Percentiles rank a stretch among this genome's conserved stretches.
phyloP scores from a whole-genome alignment of 768 basidiomycete genomes.

The Trametes elegans region DNA sequence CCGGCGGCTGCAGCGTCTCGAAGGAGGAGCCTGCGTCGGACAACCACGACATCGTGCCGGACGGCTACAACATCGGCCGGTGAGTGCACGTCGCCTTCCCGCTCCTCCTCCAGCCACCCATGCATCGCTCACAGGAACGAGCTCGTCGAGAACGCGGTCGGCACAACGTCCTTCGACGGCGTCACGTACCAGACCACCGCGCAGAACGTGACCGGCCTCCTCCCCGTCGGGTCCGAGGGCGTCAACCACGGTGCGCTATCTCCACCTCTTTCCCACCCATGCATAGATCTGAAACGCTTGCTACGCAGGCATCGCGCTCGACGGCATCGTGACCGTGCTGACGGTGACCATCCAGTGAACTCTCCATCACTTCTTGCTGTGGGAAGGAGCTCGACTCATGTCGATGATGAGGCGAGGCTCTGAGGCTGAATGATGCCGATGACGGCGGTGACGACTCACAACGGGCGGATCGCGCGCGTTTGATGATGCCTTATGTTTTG shows the following conservation, averaged over 20 bases:
- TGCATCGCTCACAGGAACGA: slow-evolving; percentile 30
- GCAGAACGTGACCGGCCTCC: slow-evolving; percentile 50
- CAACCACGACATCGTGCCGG: slow-evolving; percentile 40
- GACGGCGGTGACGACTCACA: too few relatives aligned
- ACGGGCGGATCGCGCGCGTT: too few relatives aligned
- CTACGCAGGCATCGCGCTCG: slow-evolving; percentile 60
- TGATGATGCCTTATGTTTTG: too few relatives aligned
- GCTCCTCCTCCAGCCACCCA: not conserved
- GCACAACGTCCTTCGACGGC: slow-evolving; percentile 39
- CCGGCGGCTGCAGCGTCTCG: slow-evolving; percentile 45
- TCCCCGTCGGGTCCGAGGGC: slow-evolving; percentile 48
- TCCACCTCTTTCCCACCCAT: not conserved
- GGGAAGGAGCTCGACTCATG: too few relatives aligned
- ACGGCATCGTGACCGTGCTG: slow-evolving; percentile 54
- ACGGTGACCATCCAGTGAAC: slow-evolving; percentile 46
- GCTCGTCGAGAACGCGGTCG: slow-evolving; percentile 39
- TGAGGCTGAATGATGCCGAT: too few relatives aligned
- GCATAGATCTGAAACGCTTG: not conserved
- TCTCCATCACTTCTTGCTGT: too few relatives aligned
- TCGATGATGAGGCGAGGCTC: too few relatives aligned
- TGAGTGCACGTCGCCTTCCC: slow-evolving; percentile 17
- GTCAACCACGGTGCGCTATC: slow-evolving; percentile 48
- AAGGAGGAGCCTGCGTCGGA: slow-evolving; percentile 41
- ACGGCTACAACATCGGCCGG: slow-evolving; percentile 53
- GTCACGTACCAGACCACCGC: slow-evolving; percentile 47